Evolutionary conservation across 73 alveolate species (phyloP).

Genomic region (Tetrahymena thermophila): DNA sequence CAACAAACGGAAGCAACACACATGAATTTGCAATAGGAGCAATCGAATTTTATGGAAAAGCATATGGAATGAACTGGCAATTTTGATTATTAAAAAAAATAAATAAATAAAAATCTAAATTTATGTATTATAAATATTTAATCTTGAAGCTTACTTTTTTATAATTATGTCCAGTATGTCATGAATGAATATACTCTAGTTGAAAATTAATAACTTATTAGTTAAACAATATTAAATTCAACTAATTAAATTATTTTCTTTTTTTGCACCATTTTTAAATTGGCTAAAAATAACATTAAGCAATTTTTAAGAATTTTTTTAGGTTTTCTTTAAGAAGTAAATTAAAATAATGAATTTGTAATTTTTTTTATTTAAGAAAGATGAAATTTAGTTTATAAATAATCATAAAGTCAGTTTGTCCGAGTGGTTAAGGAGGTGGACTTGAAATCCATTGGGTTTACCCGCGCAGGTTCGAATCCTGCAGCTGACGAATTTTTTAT

Average conservation of each 20-base stretch:
- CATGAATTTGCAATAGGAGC: not conserved
- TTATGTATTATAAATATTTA: not conserved
- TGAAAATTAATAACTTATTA: too few species aligned
- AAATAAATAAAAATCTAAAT: not conserved
- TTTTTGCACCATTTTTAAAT: too few species aligned
- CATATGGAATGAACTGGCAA: not conserved
- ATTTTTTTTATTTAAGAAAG: not conserved
- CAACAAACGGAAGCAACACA: not conserved
- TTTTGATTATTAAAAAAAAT: not conserved
- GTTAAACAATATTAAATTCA: too few species aligned
- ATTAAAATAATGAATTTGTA: too few species aligned
- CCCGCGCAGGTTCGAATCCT: constrained; percentile 67
- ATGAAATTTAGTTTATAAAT: not conserved
- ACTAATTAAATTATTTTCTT: too few species aligned
- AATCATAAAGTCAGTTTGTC: constrained; percentile 44
- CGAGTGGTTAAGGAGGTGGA: constrained; percentile 65
- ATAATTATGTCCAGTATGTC: too few species aligned
- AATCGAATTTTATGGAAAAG: not conserved
- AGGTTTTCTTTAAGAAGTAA: too few species aligned
- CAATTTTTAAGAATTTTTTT: too few species aligned
- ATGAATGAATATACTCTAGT: too few species aligned
- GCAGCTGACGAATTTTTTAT: constrained; percentile 41
- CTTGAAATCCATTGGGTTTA: constrained; percentile 55
- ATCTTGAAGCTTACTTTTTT: not conserved
- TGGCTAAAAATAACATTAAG: too few species aligned